Conservation (phyloP, 164 flowering plant genomes). For the Warburgia ugandensis region DNA sequence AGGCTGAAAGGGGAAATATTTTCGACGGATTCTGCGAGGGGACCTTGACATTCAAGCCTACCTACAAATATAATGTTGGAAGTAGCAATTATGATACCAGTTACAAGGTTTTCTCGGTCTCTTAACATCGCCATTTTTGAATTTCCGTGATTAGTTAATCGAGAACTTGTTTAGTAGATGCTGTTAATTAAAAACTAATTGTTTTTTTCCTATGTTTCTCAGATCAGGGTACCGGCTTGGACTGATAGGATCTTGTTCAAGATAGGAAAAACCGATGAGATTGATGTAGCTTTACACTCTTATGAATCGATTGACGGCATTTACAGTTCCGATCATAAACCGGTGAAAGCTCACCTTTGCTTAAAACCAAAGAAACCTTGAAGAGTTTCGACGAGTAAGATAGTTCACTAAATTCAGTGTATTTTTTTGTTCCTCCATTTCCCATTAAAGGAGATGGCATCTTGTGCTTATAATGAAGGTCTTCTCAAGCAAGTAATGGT, state of each 20-base stretch:
- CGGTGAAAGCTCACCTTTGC: constrained; percentile 71
- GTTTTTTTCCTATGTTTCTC: constrained; percentile 1
- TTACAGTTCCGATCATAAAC: constrained; percentile 68
- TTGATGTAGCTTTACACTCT: constrained; percentile 40
- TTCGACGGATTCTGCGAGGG: constrained; percentile 69
- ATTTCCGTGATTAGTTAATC: too few relatives aligned
- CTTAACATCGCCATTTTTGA: too few relatives aligned
- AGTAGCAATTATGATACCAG: constrained; percentile 71
- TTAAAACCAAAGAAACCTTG: constrained; percentile 17
- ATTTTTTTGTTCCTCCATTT: neutral
- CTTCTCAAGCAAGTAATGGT: neutral
- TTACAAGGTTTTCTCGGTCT: constrained; percentile 38
- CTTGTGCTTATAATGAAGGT: neutral
- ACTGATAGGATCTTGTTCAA: constrained; percentile 73
- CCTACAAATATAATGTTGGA: constrained; percentile 62
- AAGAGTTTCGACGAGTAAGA: neutral
- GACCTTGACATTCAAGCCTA: constrained; percentile 56
- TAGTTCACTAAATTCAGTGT: neutral
- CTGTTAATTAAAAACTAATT: too few relatives aligned
- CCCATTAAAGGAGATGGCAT: neutral
- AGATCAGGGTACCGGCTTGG: constrained; percentile 72
- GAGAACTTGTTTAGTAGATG: too few relatives aligned
- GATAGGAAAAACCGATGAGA: constrained; percentile 28
- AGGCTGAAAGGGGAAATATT: constrained; percentile 59
- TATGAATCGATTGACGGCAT: constrained; percentile 60